phyloP scores from a whole-genome alignment of 108 stramenopile species.

The Seminavis robusta region DNA sequence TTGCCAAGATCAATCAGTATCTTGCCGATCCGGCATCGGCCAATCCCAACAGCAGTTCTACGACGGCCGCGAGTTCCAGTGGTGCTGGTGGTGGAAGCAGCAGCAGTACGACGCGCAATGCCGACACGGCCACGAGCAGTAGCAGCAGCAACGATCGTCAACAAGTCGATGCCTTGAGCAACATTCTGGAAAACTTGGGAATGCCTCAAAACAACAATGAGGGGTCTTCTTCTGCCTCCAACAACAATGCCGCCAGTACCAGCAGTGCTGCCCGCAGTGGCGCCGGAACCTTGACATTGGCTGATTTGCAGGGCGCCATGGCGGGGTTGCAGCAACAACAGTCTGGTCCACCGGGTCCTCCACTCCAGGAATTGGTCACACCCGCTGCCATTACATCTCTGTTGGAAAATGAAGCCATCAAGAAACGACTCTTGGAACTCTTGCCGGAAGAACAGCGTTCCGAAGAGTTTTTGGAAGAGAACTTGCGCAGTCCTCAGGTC shows the following conservation, averaged over 20 bases:
- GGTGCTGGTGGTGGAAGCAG: neutral
- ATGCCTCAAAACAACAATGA: conserved; percentile 58
- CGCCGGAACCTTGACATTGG: conserved; percentile 52
- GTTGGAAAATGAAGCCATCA: conserved; percentile 48
- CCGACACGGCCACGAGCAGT: conserved; percentile 4
- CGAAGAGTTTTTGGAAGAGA: conserved; percentile 53
- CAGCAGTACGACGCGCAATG: neutral
- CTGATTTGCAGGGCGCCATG: conserved; percentile 81
- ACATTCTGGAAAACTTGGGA: conserved; percentile 82
- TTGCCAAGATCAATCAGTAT: conserved; percentile 66
- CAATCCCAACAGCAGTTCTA: too few relatives aligned
- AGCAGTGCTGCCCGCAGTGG: conserved; percentile 9
- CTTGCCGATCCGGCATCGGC: conserved; percentile 41
- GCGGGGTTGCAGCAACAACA: conserved; percentile 48
- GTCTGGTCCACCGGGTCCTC: conserved; percentile 29
- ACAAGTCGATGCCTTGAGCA: conserved; percentile 79
- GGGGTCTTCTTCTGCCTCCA: conserved; percentile 6
- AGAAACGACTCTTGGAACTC: conserved; percentile 51
- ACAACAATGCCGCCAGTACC: conserved; percentile 13
- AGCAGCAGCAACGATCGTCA: conserved; percentile 8
- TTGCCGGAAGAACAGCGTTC: conserved; percentile 70
- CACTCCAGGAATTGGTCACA: conserved; percentile 62
- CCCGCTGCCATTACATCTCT: conserved; percentile 33
- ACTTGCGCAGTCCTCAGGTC: conserved; percentile 69
- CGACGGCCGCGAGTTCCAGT: conserved; percentile 11